Evolutionary conservation across 1,284 basidiomycete species (phyloP).

Genomic region (Puccinia hordei): DNA sequence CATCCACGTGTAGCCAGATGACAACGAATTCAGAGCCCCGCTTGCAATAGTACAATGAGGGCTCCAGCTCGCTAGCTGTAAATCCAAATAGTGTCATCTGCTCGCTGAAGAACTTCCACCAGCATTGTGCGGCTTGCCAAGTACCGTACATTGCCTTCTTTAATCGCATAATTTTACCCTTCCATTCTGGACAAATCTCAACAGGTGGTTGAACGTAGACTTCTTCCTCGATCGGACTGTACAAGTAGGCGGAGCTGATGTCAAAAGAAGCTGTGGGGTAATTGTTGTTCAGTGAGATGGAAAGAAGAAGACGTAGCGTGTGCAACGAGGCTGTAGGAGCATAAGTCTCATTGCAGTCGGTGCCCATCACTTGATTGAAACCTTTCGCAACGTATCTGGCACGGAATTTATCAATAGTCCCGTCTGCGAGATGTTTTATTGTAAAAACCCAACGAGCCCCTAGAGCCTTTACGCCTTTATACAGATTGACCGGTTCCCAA

Average conservation of each 20-base stretch:
- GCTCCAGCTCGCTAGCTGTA: too few species aligned
- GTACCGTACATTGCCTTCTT: constrained; percentile 41
- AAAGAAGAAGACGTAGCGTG: constrained; percentile 2
- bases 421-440: too few species aligned
- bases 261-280: too few species aligned
- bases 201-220: not conserved
- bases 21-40: not conserved
- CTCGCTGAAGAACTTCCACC: constrained; percentile 9
- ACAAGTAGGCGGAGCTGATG: too few species aligned
- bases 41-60: not conserved
- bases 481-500: not conserved
- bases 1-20: constrained; percentile 37
- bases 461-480: not conserved
- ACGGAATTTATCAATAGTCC: too few species aligned
- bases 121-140: constrained; percentile 10
- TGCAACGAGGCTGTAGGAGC: constrained; percentile 11
- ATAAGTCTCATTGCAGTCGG: constrained; percentile 21
- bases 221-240: too few species aligned
- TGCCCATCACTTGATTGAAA: constrained; percentile 13
- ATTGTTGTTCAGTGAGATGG: not conserved
- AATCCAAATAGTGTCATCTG: not conserved
- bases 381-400: constrained; percentile 15
- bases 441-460: not conserved
- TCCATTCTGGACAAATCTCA: too few species aligned
- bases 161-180: not conserved